Base-by-base conservation (phyloP, 805 yeast genomes). In the Sungouiella thailandica region DNA sequence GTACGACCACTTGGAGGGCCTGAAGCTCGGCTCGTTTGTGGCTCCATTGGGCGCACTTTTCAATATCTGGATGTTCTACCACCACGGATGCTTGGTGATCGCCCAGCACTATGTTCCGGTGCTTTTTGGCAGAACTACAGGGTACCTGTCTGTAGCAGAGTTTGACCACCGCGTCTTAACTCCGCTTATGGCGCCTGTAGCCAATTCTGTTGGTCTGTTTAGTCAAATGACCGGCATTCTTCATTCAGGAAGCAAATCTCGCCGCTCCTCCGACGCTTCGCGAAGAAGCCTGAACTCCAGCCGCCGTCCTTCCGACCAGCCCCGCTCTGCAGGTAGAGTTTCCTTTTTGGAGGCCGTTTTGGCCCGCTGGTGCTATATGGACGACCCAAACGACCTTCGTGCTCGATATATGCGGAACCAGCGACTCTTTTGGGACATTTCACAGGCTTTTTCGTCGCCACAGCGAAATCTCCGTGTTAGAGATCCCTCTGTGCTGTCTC, bases 11-110 rank as follows among this genome's bases (percentile, higher is more conserved):
- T 11, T 23, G 4, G 16, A 12, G 5, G 5, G n/a, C 9, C 27
- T n/a, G 9, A 9, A 9, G 7, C 25, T 20, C 4, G 33, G 25
- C 19, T 15, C 25, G 7, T 12, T 29, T 6, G 5, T 32, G 17
- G 7, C 23, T 4, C 9, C 35, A 5, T 12, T 27, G 20, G 41
- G 41, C 10, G 39, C 32, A 24, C 15, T 36, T 17, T 11, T 36
- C 9, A 33, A 35, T 10, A 23, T 38, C 22, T 43, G 47, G 47
- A 29, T 43, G 37, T 43, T 43, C 27, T 43, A 41, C 27, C 34
- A 36, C 24, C 43, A 41, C 19, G 47, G 47, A 14, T 43, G 47
- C 31, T 27, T 36, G 14, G 39, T 43, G 20, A 20, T 27, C 7
- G 15, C 37, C 18, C 25, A 31, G 28, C 32, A 29, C 23, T 40